phyloP scores from a whole-genome alignment of 345 rosid genomes.

The Carallia pectinifolia region DNA sequence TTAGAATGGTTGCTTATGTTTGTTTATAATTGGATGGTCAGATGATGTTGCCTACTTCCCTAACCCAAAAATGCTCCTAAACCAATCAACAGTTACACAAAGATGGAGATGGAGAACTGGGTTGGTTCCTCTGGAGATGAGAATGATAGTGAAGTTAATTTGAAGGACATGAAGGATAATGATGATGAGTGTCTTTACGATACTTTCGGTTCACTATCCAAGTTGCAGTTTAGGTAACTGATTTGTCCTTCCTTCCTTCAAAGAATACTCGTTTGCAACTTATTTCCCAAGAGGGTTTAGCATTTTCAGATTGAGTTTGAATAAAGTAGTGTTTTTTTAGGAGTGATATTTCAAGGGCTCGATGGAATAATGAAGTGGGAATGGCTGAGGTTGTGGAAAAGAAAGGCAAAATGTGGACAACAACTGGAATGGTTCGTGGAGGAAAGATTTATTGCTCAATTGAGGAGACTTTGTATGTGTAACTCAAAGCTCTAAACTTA shows the following conservation, averaged over 20 bases:
- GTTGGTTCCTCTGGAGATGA: conserved; percentile 19
- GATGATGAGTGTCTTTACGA: conserved; percentile 32
- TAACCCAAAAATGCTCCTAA: no score
- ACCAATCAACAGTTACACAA: no score
- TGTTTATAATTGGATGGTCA: no score
- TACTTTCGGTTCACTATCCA: conserved; percentile 15
- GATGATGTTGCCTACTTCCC: no score
- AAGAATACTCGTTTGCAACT: background rate
- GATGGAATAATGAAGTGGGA: conserved; percentile 51
- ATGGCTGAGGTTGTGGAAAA: conserved; percentile 68
- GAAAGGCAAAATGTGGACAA: conserved; percentile 81
- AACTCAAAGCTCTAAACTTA: background rate
- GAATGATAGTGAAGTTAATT: conserved; percentile 17
- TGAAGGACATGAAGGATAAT: conserved; percentile 23
- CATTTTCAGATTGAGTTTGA: background rate
- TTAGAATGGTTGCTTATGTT: no score
- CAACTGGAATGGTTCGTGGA: conserved; percentile 55
- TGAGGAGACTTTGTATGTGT: conserved; percentile 76
- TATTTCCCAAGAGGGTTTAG: background rate
- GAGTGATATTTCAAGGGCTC: conserved; percentile 62
- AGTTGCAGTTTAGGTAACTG: conserved; percentile 36
- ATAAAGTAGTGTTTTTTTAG: conserved; percentile 17
- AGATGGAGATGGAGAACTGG: conserved; percentile 24
- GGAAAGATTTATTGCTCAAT: conserved; percentile 55
- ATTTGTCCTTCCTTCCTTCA: background rate